These are phyloP conservation scores for Fusarium humuli DNA, from an alignment of 2,329 filamentous ascomycete genomes.

Conservation along the genomic window DNA sequence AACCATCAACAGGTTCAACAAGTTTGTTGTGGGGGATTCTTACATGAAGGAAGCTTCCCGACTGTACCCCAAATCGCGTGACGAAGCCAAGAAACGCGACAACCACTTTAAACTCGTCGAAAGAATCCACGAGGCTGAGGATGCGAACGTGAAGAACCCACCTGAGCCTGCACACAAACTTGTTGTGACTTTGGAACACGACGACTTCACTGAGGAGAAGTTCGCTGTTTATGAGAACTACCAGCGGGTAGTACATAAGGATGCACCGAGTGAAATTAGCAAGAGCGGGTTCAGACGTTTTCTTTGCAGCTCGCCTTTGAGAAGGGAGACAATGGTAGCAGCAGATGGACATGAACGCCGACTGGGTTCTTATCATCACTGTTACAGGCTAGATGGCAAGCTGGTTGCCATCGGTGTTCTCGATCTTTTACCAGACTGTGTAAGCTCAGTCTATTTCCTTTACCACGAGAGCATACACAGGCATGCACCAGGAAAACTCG, in stretches of 20 bases:
- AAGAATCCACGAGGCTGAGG: constrained; percentile 77
- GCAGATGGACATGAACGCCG: constrained; percentile 64
- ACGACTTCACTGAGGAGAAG: constrained; percentile 81
- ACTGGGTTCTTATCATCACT: constrained; percentile 83
- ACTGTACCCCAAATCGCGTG: constrained; percentile 74
- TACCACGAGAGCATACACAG: constrained; percentile 80
- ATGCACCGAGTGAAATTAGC: constrained; percentile 69
- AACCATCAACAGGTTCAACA: constrained; percentile 81
- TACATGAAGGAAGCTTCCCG: constrained; percentile 74
- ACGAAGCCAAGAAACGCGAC: constrained; percentile 71
- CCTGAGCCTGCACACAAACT: constrained; percentile 75
- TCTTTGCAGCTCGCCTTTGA: constrained; percentile 77
- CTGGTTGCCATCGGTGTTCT: constrained; percentile 82
- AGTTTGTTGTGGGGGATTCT: constrained; percentile 73
- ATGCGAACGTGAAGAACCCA: constrained; percentile 63
- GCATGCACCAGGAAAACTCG: constrained; percentile 79
- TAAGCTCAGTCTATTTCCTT: constrained; percentile 86
- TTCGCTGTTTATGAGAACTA: constrained; percentile 79
- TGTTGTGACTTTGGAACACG: constrained; percentile 75
- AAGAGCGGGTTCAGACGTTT: constrained; percentile 75
- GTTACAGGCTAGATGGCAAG: constrained; percentile 80
- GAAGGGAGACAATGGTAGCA: constrained; percentile 56
- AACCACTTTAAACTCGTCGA: constrained; percentile 75
- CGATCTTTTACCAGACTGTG: constrained; percentile 79
- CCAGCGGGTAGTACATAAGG: constrained; percentile 78